Conservation (phyloP, 495 filamentous ascomycete genomes). For the Penicillium paxilli region DNA sequence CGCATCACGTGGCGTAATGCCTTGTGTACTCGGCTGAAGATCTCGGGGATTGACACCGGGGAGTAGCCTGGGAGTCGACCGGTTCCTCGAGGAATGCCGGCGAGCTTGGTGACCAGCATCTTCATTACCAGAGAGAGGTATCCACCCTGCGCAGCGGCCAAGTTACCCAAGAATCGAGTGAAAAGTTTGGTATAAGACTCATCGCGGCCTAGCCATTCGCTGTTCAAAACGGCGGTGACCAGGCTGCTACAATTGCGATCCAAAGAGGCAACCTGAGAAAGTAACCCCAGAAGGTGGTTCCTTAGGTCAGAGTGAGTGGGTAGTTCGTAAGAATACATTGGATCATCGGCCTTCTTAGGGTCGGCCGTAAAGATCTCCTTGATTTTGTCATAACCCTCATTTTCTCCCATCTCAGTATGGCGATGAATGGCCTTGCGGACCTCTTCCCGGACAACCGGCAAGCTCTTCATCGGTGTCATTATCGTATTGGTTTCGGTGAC, state of each 20-base stretch:
- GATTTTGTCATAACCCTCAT: constrained; percentile 69
- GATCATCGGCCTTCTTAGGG: constrained; percentile 43
- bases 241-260: constrained; percentile 72
- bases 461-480: constrained; percentile 54
- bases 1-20: constrained; percentile 73
- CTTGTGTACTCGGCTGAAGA: constrained; percentile 70
- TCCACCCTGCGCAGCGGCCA: constrained; percentile 75
- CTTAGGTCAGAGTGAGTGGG: constrained; percentile 59
- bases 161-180: constrained; percentile 74
- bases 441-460: constrained; percentile 64
- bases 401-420: constrained; percentile 57
- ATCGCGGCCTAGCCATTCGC: constrained; percentile 82
- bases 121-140: constrained; percentile 64
- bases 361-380: constrained; percentile 64
- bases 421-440: constrained; percentile 75
- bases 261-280: constrained; percentile 69
- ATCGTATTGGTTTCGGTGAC: constrained; percentile 8
- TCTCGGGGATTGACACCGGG: constrained; percentile 54
- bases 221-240: constrained; percentile 69
- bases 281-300: constrained; percentile 74
- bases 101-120: constrained; percentile 79
- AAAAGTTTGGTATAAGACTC: constrained; percentile 77
- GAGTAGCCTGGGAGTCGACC: constrained; percentile 61
- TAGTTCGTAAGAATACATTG: constrained; percentile 33
- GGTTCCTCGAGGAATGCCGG: constrained; percentile 49